These are phyloP conservation scores for Drechslerella stenobrocha DNA, from an alignment of 2,329 filamentous ascomycete species.

Conservation along the genomic window DNA sequence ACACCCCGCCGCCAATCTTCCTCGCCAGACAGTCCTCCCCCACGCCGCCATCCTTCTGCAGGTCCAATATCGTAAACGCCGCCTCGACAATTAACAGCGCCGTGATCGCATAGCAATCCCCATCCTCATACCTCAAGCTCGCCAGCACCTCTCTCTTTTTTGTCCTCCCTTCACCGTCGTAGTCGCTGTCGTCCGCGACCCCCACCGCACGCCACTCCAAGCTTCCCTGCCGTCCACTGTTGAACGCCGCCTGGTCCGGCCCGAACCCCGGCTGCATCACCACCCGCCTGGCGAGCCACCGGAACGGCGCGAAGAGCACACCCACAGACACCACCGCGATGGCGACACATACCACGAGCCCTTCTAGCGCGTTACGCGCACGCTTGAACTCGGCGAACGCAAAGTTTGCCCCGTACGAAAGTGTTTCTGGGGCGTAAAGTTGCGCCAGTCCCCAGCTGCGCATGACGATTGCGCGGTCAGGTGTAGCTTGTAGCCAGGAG, in stretches of 20 bases:
- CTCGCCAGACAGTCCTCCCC: constrained; percentile 55
- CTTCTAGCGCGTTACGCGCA: constrained; percentile 60
- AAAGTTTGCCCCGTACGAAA: constrained; percentile 68
- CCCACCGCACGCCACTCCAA: constrained; percentile 41
- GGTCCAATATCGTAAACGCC: constrained; percentile 47
- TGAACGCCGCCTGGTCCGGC: constrained; percentile 47
- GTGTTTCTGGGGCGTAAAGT: constrained; percentile 55
- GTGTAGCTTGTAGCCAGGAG: constrained; percentile 60
- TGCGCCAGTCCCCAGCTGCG: constrained; percentile 66
- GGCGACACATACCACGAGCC: constrained; percentile 60
- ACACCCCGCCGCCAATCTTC: constrained; percentile 58
- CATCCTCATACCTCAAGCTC: constrained; percentile 48
- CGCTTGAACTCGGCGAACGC: constrained; percentile 63
- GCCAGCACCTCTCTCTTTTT: constrained; percentile 48
- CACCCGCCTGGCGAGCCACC: constrained; percentile 50
- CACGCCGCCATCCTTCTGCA: constrained; percentile 14
- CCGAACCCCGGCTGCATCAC: constrained; percentile 49
- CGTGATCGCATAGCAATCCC: constrained; percentile 51
- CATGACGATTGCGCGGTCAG: constrained; percentile 64
- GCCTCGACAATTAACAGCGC: constrained; percentile 49
- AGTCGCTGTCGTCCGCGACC: constrained; percentile 18
- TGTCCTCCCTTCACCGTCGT: constrained; percentile 7
- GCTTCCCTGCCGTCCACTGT: constrained; percentile 19
- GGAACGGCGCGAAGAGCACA: constrained; percentile 53
- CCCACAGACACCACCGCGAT: constrained; percentile 58